A percentile compares a stretch with the other conserved stretches of the same genome.
These are phyloP conservation scores for Wickerhamomyces silvicola DNA, from an alignment of 805 yeast species.

Conservation along the genomic window DNA sequence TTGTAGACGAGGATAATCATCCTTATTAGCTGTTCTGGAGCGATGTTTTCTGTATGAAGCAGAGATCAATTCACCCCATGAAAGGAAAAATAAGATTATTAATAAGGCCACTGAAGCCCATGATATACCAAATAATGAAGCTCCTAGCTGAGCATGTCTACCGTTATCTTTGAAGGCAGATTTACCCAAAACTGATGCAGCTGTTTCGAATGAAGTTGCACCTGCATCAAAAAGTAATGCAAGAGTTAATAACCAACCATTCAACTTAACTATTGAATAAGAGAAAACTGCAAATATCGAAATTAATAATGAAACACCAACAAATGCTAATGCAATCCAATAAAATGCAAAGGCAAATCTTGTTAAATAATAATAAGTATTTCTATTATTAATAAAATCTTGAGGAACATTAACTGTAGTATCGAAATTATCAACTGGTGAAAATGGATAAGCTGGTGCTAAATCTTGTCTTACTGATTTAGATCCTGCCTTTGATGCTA, in stretches of 20 bases:
- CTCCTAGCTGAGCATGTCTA: constrained; percentile 44
- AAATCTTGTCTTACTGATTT: constrained; percentile 31
- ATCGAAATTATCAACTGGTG: constrained; percentile 68
- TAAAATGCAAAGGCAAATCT: constrained; percentile 61
- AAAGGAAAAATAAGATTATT: constrained; percentile 42
- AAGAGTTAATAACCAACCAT: constrained; percentile 42
- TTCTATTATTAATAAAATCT: constrained; percentile 47
- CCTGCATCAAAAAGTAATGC: constrained; percentile 51
- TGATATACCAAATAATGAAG: constrained; percentile 50
- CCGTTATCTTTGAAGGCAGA: constrained; percentile 52
- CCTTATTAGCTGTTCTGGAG: constrained; percentile 28
- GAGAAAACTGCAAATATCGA: constrained; percentile 53
- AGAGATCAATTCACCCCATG: constrained; percentile 44
- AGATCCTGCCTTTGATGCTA: constrained; percentile 38
- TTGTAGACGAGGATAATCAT: constrained; percentile 8
- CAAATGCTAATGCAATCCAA: constrained; percentile 52
- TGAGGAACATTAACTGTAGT: constrained; percentile 47
- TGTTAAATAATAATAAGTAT: constrained; percentile 54
- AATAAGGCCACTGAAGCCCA: constrained; percentile 66
- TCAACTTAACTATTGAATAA: constrained; percentile 45
- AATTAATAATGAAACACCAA: constrained; percentile 55
- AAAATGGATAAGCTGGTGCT: constrained; percentile 67
- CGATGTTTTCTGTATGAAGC: constrained; percentile 47
- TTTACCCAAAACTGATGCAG: constrained; percentile 69
- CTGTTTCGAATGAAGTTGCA: constrained; percentile 68